Evolutionary conservation across 352 stramenopile genomes (phyloP).

Genomic region (Pilasporangium apinafurcum): DNA sequence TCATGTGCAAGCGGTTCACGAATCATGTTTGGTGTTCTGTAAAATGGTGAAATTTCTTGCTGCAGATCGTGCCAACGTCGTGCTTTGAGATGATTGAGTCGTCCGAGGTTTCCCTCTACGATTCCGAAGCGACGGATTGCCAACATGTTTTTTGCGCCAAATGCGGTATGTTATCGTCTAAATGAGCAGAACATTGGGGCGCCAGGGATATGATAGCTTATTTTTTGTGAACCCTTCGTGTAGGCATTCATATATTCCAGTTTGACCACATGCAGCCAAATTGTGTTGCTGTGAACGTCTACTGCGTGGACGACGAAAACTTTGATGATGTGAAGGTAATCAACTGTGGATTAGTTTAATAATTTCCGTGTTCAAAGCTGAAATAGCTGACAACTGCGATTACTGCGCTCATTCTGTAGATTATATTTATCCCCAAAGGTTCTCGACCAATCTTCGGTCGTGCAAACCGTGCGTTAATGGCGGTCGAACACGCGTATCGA

Average conservation of each 20-base stretch:
- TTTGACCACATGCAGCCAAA: conserved; percentile 70
- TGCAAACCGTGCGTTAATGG: conserved; percentile 27
- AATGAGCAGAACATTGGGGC: not conserved
- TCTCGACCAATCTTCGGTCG: conserved; percentile 61
- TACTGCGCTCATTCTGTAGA: conserved; percentile 16
- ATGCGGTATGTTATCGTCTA: conserved; percentile 38
- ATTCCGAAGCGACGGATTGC: conserved; percentile 53
- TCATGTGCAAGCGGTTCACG: too few relatives aligned
- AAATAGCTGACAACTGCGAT: not conserved
- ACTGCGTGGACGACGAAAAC: conserved; percentile 76
- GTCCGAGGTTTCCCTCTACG: conserved; percentile 57
- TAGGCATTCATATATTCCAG: conserved; percentile 82
- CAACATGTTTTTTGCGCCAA: conserved; percentile 79
- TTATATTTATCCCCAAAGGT: conserved; percentile 77
- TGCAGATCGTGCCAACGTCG: conserved; percentile 60
- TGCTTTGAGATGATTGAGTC: conserved; percentile 79
- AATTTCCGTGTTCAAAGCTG: not conserved
- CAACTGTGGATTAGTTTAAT: not conserved
- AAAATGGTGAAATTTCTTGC: not conserved
- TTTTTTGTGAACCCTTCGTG: not conserved
- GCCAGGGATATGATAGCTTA: not conserved
- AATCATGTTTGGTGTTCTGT: too few relatives aligned
- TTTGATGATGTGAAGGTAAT: conserved; percentile 78
- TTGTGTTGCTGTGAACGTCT: conserved; percentile 70
- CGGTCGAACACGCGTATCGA: conserved; percentile 28